phyloP scores from a whole-genome alignment of 2,329 filamentous ascomycete genomes.

The Pseudocercospora macadamiae region DNA sequence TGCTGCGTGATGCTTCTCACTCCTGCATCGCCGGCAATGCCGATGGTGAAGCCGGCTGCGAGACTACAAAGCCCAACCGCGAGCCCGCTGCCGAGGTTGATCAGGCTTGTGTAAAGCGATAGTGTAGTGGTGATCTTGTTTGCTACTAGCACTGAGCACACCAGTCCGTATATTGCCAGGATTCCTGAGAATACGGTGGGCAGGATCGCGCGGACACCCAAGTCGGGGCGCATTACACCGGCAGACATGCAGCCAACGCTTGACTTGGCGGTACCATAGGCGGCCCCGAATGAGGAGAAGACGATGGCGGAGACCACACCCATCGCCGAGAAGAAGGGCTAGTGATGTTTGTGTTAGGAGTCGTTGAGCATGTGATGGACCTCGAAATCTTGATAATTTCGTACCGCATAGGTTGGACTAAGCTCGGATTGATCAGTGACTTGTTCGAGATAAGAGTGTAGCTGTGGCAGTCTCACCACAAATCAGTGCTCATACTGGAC shows the following conservation, averaged over 20 bases:
- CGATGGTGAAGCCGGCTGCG: slow-evolving; percentile 24
- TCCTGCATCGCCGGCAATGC: slow-evolving; percentile 23
- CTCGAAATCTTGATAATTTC: too few relatives aligned
- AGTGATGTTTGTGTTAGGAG: not conserved
- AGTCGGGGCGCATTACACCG: slow-evolving; percentile 18
- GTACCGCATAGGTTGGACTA: not conserved
- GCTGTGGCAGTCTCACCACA: not conserved
- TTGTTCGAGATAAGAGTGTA: not conserved
- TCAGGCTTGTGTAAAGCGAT: slow-evolving; percentile 18
- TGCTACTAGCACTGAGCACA: slow-evolving; percentile 18
- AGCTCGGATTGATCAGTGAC: not conserved
- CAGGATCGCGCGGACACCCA: slow-evolving; percentile 20
- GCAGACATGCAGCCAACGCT: slow-evolving; percentile 19
- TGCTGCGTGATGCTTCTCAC: slow-evolving; percentile 17
- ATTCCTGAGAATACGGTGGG: slow-evolving; percentile 24
- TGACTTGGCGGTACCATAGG: slow-evolving; percentile 26
- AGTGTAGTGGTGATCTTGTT: slow-evolving; percentile 20
- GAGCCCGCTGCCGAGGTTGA: slow-evolving; percentile 22
- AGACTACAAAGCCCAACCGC: slow-evolving; percentile 18
- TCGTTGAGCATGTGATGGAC: too few relatives aligned
- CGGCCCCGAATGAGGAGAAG: slow-evolving; percentile 25
- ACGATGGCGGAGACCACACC: slow-evolving; percentile 24
- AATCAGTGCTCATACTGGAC: slow-evolving; percentile 8
- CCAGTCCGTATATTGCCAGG: slow-evolving; percentile 23
- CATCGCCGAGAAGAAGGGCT: slow-evolving; percentile 27